These are phyloP conservation scores for Leersia perrieri DNA, from an alignment of 176 grass and related monocot genomes.

Conservation along the genomic window DNA sequence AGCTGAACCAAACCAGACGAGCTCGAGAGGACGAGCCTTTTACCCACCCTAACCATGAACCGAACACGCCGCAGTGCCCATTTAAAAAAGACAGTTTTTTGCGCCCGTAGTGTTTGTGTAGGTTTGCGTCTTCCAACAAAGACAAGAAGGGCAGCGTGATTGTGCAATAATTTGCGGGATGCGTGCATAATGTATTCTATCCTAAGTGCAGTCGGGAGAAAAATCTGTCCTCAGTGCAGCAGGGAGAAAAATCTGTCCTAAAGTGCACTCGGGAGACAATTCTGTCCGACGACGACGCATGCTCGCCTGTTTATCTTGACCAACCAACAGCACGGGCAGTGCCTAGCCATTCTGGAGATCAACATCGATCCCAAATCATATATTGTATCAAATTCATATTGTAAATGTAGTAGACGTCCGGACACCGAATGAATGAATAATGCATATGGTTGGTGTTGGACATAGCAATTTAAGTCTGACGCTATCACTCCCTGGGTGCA, in stretches of 20 bases:
- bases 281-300: background rate
- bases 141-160: background rate
- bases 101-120: too few species aligned
- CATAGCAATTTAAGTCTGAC: background rate
- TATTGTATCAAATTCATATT: background rate
- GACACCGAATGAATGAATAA: background rate
- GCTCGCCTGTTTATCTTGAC: slow-evolving; percentile 5
- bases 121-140: too few species aligned
- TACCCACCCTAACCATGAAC: too few species aligned
- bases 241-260: background rate
- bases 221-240: background rate
- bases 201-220: background rate
- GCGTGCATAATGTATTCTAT: background rate
- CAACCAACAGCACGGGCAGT: background rate
- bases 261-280: background rate
- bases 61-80: too few species aligned
- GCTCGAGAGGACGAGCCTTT: too few species aligned
- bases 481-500: background rate
- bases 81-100: too few species aligned
- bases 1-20: too few species aligned
- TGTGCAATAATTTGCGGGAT: background rate
- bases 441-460: background rate
- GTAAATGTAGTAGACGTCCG: background rate
- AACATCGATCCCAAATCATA: background rate
- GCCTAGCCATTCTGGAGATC: background rate